Evolutionary conservation across 2,329 filamentous ascomycete genomes (phyloP).

Genomic region (Colletotrichum limetticola): DNA sequence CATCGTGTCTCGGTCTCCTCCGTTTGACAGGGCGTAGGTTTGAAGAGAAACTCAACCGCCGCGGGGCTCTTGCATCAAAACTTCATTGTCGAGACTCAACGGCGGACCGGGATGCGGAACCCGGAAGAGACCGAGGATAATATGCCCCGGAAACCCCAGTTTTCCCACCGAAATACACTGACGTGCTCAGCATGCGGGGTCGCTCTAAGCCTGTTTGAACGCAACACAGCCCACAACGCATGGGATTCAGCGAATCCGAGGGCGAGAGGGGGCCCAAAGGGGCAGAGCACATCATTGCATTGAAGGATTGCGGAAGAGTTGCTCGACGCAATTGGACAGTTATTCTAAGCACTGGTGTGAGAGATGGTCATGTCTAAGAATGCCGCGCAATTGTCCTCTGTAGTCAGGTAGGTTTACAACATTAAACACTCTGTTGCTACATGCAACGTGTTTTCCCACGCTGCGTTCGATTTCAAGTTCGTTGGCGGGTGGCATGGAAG

Average conservation of each 20-base stretch:
- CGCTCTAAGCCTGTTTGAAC: background rate
- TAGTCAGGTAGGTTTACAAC: no score
- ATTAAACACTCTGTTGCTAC: no score
- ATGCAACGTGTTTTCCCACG: no score
- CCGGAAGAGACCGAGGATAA: conserved; percentile 22
- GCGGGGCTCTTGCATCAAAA: background rate
- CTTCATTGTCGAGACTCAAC: background rate
- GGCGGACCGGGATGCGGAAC: conserved; percentile 10
- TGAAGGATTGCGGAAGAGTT: background rate
- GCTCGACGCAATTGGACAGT: background rate
- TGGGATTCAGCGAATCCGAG: background rate
- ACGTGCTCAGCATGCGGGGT: conserved; percentile 27
- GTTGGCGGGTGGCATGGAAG: no score
- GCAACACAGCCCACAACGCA: background rate
- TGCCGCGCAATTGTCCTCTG: no score
- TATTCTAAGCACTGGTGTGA: no score
- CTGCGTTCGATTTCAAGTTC: no score
- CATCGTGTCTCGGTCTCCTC: background rate
- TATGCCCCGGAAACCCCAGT: conserved; percentile 17
- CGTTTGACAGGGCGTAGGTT: background rate
- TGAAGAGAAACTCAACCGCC: background rate
- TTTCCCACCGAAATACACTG: conserved; percentile 18
- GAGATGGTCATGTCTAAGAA: no score
- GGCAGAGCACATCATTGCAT: conserved; percentile 21
- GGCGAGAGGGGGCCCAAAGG: background rate